These are phyloP conservation scores for Porodaedalea pini DNA, from an alignment of 1,284 basidiomycete species.

Conservation along the genomic window DNA sequence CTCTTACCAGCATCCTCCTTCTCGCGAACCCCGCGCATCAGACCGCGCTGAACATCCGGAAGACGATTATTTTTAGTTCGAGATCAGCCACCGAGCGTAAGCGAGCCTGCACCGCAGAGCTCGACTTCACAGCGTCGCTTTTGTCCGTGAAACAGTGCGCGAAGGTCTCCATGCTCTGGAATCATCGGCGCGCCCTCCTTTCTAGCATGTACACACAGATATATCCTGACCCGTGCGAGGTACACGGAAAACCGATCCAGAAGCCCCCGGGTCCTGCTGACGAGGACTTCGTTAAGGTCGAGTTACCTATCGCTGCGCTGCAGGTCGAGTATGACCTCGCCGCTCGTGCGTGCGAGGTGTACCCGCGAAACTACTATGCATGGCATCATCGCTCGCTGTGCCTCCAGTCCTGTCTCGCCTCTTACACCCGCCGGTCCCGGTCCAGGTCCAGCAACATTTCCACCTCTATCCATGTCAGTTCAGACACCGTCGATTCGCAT, in stretches of 20 bases:
- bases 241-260: not conserved
- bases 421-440: conserved; percentile 12
- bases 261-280: not conserved
- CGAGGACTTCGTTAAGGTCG: conserved; percentile 1
- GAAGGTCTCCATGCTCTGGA: conserved; percentile 65
- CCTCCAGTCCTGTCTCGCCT: conserved; percentile 26
- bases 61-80: conserved; percentile 41
- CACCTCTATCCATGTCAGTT: not conserved
- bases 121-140: conserved; percentile 44
- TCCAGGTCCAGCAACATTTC: not conserved
- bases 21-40: conserved; percentile 67
- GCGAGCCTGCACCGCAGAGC: conserved; percentile 33
- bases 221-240: not conserved
- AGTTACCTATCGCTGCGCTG: conserved; percentile 30
- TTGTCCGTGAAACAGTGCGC: conserved; percentile 49
- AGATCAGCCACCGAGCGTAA: not conserved
- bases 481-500: not conserved
- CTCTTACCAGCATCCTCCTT: conserved; percentile 37
- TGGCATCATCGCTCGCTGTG: conserved; percentile 57
- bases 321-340: conserved; percentile 43
- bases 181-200: conserved; percentile 64
- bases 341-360: conserved; percentile 48
- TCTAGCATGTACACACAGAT: not conserved
- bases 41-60: conserved; percentile 58
- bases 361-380: conserved; percentile 66